A percentile compares a stretch with the other conserved stretches of the same genome.
Evolutionary conservation across 2,329 filamentous ascomycete genomes (phyloP).

Genomic region (Sphaerulina musiva): DNA sequence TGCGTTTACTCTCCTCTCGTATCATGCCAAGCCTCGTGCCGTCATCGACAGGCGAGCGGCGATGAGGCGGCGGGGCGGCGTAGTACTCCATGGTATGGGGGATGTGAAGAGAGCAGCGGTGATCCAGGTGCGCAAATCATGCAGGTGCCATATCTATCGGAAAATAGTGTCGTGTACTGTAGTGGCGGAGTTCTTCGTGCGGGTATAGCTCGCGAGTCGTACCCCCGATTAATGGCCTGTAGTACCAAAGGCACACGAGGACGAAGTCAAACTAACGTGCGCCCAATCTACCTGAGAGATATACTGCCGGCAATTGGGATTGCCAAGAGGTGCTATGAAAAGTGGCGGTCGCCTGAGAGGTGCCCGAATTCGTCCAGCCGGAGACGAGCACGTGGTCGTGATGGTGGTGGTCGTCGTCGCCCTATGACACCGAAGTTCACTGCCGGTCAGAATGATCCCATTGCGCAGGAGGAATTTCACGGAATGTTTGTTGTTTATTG

Average conservation of each 20-base stretch:
- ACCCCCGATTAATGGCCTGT: slow-evolving; percentile 1
- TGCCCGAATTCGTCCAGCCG: slow-evolving; percentile 3
- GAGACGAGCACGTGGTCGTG: not conserved
- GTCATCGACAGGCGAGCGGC: slow-evolving; percentile 6
- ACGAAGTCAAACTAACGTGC: slow-evolving; percentile 13
- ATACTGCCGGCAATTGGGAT: not conserved
- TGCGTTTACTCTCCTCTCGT: slow-evolving; percentile 7
- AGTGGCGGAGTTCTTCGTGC: not conserved
- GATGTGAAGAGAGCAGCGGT: not conserved
- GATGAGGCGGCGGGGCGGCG: slow-evolving; percentile 6
- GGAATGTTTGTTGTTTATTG: not conserved
- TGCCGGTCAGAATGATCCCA: not conserved
- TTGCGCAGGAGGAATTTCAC: not conserved
- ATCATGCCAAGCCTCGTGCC: slow-evolving; percentile 9
- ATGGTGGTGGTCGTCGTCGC: too few species aligned
- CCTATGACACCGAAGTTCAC: not conserved
- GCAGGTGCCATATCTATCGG: slow-evolving; percentile 8
- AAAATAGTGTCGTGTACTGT: not conserved
- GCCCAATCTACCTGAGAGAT: not conserved
- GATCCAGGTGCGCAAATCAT: slow-evolving; percentile 1
- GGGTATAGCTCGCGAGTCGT: not conserved
- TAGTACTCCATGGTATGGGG: slow-evolving; percentile 9
- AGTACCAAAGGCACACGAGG: not conserved
- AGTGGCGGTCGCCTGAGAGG: not conserved
- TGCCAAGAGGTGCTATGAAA: not conserved